Conservation (phyloP, 257 asterid genomes). For the Galeopsis tetrahit region DNA sequence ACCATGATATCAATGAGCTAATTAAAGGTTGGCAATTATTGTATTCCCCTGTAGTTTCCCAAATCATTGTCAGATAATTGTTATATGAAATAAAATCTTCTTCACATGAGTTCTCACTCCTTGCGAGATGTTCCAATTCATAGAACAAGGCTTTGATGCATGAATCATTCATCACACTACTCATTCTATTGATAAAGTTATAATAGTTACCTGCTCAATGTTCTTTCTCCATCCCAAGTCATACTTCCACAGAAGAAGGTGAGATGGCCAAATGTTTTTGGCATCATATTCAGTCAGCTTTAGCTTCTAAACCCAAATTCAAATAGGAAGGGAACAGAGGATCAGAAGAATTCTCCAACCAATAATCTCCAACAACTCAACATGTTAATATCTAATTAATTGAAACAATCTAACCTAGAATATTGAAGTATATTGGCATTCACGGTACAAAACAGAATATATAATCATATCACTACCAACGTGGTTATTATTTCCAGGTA, state of each 20-base stretch:
- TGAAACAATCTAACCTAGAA: too few species aligned
- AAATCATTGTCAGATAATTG: not conserved
- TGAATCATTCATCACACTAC: not conserved
- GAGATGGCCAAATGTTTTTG: too few species aligned
- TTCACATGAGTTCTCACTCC: not conserved
- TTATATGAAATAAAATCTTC: not conserved
- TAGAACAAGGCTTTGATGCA: not conserved
- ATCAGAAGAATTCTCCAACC: too few species aligned
- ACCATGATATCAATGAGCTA: not conserved
- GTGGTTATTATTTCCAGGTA: too few species aligned
- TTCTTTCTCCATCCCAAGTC: slow-evolving; percentile 67
- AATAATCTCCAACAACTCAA: too few species aligned
- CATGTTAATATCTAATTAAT: too few species aligned
- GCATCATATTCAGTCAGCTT: too few species aligned
- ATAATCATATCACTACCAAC: too few species aligned
- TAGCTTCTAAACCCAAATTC: too few species aligned
- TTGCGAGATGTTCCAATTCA: not conserved
- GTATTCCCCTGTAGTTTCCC: not conserved
- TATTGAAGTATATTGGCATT: too few species aligned
- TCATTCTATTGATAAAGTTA: not conserved
- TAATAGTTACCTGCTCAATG: slow-evolving; percentile 68
- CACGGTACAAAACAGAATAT: too few species aligned
- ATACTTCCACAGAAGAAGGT: slow-evolving; percentile 34
- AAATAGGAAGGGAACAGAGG: too few species aligned
- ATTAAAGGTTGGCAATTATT: not conserved